Evolutionary conservation across 164 flowering plant species (phyloP), one percentile per base, ranked within the genome.

Genomic region (Akebia trifoliata): DNA sequence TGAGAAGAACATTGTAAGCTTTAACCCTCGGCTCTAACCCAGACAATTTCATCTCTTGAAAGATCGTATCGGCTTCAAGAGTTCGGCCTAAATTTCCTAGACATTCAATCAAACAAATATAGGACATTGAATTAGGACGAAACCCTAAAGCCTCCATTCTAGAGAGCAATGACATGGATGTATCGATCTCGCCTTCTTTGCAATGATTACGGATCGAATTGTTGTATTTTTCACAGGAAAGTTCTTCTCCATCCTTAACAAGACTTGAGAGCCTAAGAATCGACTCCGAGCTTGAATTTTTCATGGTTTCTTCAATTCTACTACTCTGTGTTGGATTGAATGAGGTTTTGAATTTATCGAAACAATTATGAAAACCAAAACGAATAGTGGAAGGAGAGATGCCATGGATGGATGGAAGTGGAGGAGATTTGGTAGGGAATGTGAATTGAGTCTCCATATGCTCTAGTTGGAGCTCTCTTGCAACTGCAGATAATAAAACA

Each of bases 31-130:
- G 85, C 58, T 50, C 57, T 17, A 61, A 39, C 20, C 86, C 83
- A 28, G 48, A 67, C 42, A 36, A 25, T 11, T 68, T 39, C 86
- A 86, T 75, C 53, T 90, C 94, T 50, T 65, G 76, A 45, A 90
- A 83, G 5, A 90, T 50, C 1, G 78, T 76, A 32, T 90, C 97
- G 0, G 94, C 91, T 73, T 90, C 97, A n/a, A 72, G 63, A 11
- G 83, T 84, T 60, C 92, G 76, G 28, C 92, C 91, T 17, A 73
- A 69, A 38, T 38, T 74, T n/a, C 80, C 86, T 1, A 89, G 76
- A 22, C 76, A 71, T 42, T 77, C 78, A 37, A 89, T 76, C 64
- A 89, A 67, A 47, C 54, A 60, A 28, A 67, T 54, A 53, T 83
- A 86, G 3, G 82, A 73, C 4, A 40, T 8, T 0, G 68, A 65